phyloP scores from a whole-genome alignment of 2,329 filamentous ascomycete species.

The Fusarium albosuccineum region DNA sequence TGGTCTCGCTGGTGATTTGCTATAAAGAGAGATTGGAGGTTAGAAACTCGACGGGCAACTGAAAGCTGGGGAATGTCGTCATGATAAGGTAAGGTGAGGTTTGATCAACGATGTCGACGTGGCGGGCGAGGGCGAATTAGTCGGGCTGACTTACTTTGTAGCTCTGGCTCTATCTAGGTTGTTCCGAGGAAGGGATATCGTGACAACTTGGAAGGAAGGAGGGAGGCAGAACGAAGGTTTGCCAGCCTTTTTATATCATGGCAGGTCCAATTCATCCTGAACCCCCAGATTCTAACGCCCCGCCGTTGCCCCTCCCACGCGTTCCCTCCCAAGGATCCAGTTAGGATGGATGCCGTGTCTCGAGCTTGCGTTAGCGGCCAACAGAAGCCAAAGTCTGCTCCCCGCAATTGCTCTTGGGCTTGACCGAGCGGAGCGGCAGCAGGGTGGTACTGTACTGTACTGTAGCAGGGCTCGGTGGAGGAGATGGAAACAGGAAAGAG shows the following conservation, averaged over 20 bases:
- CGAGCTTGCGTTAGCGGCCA: slow-evolving; percentile 21
- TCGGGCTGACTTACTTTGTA: slow-evolving; percentile 29
- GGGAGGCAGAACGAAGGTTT: slow-evolving; percentile 11
- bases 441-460: neutral
- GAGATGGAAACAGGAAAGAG: slow-evolving; percentile 32
- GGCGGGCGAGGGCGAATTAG: neutral
- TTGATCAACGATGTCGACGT: too few relatives aligned
- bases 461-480: neutral
- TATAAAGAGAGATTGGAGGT: neutral
- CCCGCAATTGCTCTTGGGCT: slow-evolving; percentile 31
- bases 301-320: neutral
- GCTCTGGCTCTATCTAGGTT: neutral
- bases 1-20: slow-evolving; percentile 1
- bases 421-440: slow-evolving; percentile 27
- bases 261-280: slow-evolving; percentile 19
- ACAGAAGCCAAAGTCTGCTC: slow-evolving; percentile 29
- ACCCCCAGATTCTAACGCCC: slow-evolving; percentile 1
- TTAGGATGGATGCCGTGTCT: slow-evolving; percentile 29
- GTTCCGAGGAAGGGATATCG: neutral
- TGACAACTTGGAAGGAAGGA: slow-evolving; percentile 8
- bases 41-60: neutral
- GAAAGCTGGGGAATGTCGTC: slow-evolving; percentile 24
- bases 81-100: slow-evolving; percentile 26
- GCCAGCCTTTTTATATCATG: slow-evolving; percentile 32
- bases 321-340: slow-evolving; percentile 5